Base-by-base conservation (phyloP, 495 filamentous ascomycete species). In the Amphirosellinia nigrospora region DNA sequence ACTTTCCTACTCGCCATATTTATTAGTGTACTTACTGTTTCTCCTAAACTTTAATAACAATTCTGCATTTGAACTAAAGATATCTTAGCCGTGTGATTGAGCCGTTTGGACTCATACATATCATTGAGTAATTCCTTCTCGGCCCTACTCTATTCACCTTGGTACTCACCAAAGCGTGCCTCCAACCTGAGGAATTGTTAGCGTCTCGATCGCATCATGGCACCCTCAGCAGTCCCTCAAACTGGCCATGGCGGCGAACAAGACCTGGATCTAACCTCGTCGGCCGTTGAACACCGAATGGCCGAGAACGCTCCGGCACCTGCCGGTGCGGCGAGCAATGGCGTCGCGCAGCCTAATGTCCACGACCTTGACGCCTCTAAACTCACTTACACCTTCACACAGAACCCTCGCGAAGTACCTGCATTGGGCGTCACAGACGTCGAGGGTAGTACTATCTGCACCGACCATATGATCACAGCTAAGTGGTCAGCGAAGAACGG, bases 401-500 rank as follows among this genome's bases (percentile, higher is more conserved):
- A 86, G 64, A 83, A 84, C 26, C 89, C 90, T 0, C 90, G 90
- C 69, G 73, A 88, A 53, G 91, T 96, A 48, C 94, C 93, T 61
- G 77, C 84, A 39, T 86, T 86, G 43, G 87, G 84, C 5, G 74
- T 82, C 39, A 78, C 83, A 56, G 75, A 84, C 63, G 79, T 80
- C 41, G 55, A 70, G 23, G 77, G 72, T 58, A 76, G 83, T 61
- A 87, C 88, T 62, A 81, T 91, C 77, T 93, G 90, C 83, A 95
- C 93, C 58, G 94, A 97, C 79, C 93, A 97, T 85, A 96, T 96
- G 94, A 86, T 96, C 68, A 92, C 90, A 45, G 90, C 83, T 56
- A 79, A 81, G 39, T 97, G 94, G 94, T 90, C 87, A 21, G 80
- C 75, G 7, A 73, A 77, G 45, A 77, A 77, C 19, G 94, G 94